Conservation (phyloP, 2,329 filamentous ascomycete species). For the Macrophomina tecta region DNA sequence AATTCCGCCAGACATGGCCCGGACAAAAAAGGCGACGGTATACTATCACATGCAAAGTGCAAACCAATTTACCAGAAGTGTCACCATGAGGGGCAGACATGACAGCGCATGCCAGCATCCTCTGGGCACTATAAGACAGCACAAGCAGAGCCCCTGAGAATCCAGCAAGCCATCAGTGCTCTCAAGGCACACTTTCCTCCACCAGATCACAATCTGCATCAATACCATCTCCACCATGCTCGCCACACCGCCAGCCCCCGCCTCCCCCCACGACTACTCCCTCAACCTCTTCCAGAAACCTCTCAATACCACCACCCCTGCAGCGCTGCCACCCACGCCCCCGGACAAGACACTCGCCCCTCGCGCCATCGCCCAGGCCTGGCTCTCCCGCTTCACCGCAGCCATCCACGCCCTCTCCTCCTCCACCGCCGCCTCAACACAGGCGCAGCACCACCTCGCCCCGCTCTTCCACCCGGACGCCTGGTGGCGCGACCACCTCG, state of each 20-base stretch:
- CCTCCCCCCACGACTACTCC: constrained; percentile 36
- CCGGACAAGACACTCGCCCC: constrained; percentile 26
- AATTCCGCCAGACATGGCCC: not conserved
- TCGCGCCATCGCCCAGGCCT: constrained; percentile 35
- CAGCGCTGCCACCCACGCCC: constrained; percentile 31
- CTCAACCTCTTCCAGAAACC: constrained; percentile 33
- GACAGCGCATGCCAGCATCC: not conserved
- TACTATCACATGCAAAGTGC: not conserved
- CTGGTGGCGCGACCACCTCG: constrained; percentile 66
- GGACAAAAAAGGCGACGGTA: not conserved
- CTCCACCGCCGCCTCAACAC: constrained; percentile 25
- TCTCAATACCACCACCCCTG: constrained; percentile 8
- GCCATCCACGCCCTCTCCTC: constrained; percentile 4
- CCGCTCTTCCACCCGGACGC: constrained; percentile 53
- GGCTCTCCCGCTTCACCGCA: constrained; percentile 37
- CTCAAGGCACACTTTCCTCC: no score
- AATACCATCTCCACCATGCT: constrained; percentile 25
- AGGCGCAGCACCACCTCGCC: constrained; percentile 26
- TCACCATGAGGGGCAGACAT: no score
- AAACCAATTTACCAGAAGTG: no score
- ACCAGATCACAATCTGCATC: no score
- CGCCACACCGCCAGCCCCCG: constrained; percentile 20
- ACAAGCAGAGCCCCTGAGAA: not conserved
- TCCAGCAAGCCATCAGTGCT: no score
- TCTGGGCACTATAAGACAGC: not conserved